A percentile compares a stretch with the other conserved stretches of the same genome.
These are phyloP conservation scores for Deakozyma indianensis DNA, from an alignment of 805 yeast genomes.

Conservation along the genomic window DNA sequence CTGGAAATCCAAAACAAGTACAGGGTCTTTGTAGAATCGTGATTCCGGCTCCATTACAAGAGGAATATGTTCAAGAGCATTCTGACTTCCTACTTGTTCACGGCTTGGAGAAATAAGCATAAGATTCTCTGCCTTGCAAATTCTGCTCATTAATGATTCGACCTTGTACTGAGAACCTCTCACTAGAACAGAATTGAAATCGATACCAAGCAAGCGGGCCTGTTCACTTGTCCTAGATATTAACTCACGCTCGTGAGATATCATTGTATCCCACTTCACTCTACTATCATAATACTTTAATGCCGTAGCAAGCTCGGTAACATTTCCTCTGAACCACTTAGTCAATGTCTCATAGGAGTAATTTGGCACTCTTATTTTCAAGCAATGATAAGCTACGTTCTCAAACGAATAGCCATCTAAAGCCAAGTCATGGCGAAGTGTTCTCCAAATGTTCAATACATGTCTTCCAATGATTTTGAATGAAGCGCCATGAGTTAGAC, in stretches of 20 bases:
- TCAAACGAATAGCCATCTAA: slow-evolving; percentile 63
- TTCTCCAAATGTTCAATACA: slow-evolving; percentile 73
- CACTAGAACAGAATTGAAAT: slow-evolving; percentile 72
- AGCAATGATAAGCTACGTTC: slow-evolving; percentile 51
- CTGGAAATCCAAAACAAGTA: slow-evolving; percentile 84
- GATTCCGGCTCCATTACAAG: slow-evolving; percentile 87
- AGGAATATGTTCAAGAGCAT: slow-evolving; percentile 77
- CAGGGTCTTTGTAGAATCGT: slow-evolving; percentile 72
- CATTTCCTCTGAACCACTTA: slow-evolving; percentile 24
- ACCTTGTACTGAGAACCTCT: slow-evolving; percentile 93
- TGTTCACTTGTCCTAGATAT: slow-evolving; percentile 64
- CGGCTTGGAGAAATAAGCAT: slow-evolving; percentile 68
- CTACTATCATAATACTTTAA: slow-evolving; percentile 34
- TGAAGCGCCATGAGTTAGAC: slow-evolving; percentile 61
- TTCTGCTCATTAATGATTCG: slow-evolving; percentile 64
- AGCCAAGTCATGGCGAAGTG: slow-evolving; percentile 45
- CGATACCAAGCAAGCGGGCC: slow-evolving; percentile 77
- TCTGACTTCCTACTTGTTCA: slow-evolving; percentile 67
- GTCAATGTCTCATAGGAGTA: slow-evolving; percentile 37
- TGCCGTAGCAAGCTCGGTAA: slow-evolving; percentile 21
- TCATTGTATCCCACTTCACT: slow-evolving; percentile 28
- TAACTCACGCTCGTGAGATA: slow-evolving; percentile 49
- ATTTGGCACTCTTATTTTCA: slow-evolving; percentile 57
- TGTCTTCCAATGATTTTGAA: slow-evolving; percentile 68
- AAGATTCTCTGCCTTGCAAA: slow-evolving; percentile 64